Evolutionary conservation across 169 alveolate genomes (phyloP).

Genomic region (Plasmodium relictum): DNA sequence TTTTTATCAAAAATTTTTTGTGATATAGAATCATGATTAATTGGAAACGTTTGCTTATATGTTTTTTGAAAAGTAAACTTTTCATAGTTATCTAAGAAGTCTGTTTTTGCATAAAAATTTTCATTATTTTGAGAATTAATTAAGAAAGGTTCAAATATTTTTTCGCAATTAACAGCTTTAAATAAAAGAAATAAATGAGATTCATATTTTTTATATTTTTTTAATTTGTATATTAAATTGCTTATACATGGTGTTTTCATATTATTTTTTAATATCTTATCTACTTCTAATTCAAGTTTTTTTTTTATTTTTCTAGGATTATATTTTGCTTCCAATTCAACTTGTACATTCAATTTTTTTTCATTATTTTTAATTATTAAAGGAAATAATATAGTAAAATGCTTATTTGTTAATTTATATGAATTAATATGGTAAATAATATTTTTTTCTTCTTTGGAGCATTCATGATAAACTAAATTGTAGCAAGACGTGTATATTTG

Average conservation of each 20-base stretch:
- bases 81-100: conserved; percentile 20
- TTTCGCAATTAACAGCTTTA: conserved; percentile 53
- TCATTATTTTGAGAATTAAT: conserved; percentile 36
- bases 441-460: conserved; percentile 13
- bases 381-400: conserved; percentile 44
- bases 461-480: conserved; percentile 44
- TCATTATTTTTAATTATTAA: conserved; percentile 11
- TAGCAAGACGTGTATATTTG: conserved; percentile 44
- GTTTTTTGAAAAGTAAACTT: conserved; percentile 59
- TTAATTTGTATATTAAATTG: conserved; percentile 16
- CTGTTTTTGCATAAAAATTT: conserved; percentile 36
- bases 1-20: conserved; percentile 34
- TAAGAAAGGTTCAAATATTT: conserved; percentile 49
- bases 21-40: conserved; percentile 34
- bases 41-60: conserved; percentile 34
- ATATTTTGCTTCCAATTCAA: conserved; percentile 35
- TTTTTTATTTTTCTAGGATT: conserved; percentile 17
- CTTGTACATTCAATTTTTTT: conserved; percentile 14
- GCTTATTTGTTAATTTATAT: conserved; percentile 52
- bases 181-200: conserved; percentile 60
- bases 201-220: conserved; percentile 40
- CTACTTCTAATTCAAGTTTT: conserved; percentile 13
- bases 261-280: background rate
- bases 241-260: conserved; percentile 34
- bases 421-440: conserved; percentile 45